phyloP scores from a whole-genome alignment of 2,329 filamentous ascomycete species.

The Cyphellophora attinorum region DNA sequence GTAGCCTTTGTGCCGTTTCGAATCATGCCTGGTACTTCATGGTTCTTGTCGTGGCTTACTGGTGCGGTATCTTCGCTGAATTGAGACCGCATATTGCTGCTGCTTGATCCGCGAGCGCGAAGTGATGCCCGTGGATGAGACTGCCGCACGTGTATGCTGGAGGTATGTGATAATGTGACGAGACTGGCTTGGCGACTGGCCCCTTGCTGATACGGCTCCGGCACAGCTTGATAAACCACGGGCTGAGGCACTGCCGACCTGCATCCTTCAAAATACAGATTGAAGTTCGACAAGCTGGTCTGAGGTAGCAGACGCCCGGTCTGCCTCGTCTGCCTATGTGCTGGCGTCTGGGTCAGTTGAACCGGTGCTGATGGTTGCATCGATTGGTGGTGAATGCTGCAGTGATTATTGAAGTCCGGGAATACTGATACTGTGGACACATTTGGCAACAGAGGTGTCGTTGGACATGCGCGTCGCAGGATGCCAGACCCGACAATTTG shows the following conservation, averaged over 20 bases:
- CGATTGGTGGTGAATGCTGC: slow-evolving; percentile 10
- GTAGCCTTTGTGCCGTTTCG: no score
- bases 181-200: not conserved
- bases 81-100: no score
- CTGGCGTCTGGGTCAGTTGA: no score
- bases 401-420: slow-evolving; percentile 7
- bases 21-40: no score
- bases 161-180: no score
- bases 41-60: no score
- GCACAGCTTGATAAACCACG: not conserved
- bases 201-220: not conserved
- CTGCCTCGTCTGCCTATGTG: no score
- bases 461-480: slow-evolving; percentile 10
- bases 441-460: slow-evolving; percentile 5
- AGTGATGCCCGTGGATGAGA: no score
- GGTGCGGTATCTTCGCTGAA: no score
- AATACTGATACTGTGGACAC: slow-evolving; percentile 9
- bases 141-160: no score
- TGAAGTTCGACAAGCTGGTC: slow-evolving; percentile 1
- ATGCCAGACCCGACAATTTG: slow-evolving; percentile 13
- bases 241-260: not conserved
- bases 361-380: no score
- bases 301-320: not conserved
- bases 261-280: not conserved
- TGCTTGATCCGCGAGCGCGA: no score